Evolutionary conservation across 176 grass and related monocot genomes (phyloP).

Genomic region (Oryza punctata): DNA sequence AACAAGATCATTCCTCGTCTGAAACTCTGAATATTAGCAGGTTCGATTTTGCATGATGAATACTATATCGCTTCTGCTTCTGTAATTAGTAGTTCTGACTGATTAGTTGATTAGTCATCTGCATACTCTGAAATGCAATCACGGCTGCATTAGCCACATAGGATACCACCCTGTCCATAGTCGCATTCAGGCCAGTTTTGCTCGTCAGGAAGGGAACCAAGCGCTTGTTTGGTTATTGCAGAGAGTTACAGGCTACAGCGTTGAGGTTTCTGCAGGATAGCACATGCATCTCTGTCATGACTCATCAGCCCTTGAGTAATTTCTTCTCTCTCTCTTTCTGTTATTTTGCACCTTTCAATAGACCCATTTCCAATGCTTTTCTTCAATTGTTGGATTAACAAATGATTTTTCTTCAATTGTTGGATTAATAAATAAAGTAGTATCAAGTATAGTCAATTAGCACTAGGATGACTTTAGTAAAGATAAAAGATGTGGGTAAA

Average conservation of each 20-base stretch:
- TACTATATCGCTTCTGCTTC: background rate
- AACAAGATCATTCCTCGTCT: too few species aligned
- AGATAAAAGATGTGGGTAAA: background rate
- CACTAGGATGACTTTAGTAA: conserved; percentile 8
- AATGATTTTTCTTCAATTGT: background rate
- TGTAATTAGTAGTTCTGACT: background rate
- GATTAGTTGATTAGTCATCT: background rate
- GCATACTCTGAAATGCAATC: background rate
- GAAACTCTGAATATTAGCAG: background rate
- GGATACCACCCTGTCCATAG: background rate
- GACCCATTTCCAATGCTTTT: background rate
- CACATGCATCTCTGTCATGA: background rate
- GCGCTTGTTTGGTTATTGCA: background rate
- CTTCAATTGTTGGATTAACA: background rate
- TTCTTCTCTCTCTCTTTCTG: background rate
- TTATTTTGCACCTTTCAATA: background rate
- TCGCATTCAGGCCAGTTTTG: background rate
- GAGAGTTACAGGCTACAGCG: background rate
- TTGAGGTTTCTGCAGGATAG: background rate
- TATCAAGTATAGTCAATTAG: background rate
- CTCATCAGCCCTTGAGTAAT: background rate
- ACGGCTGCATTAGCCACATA: background rate
- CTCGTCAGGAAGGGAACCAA: background rate
- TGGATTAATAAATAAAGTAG: background rate
- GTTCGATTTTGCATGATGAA: background rate